Evolutionary conservation across 1,139 yeast genomes (phyloP).

Genomic region (Eremothecium gossypii): DNA sequence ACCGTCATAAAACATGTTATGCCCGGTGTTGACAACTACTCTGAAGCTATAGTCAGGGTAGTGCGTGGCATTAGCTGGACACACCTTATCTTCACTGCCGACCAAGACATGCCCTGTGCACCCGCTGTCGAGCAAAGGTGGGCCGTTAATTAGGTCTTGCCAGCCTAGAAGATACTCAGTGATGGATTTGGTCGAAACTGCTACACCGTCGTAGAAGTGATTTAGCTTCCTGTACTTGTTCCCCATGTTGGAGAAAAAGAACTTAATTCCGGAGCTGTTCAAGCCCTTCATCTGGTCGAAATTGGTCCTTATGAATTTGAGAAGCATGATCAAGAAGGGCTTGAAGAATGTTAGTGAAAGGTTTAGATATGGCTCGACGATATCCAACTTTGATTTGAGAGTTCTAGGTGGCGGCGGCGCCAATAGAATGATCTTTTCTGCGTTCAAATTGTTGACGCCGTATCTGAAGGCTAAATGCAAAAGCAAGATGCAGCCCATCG

Average conservation of each 20-base stretch:
- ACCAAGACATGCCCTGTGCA: constrained; percentile 2
- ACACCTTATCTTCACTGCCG: constrained; percentile 1
- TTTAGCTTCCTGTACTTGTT: constrained; percentile 20
- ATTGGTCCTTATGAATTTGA: constrained; percentile 12
- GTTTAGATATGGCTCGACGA: constrained; percentile 1
- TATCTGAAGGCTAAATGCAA: constrained; percentile 1
- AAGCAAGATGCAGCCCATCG: constrained; percentile 24
- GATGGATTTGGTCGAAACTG: constrained; percentile 22
- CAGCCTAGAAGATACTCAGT: constrained; percentile 27
- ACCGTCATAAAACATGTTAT: constrained; percentile 3
- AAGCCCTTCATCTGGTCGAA: constrained; percentile 28
- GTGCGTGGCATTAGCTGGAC: constrained; percentile 2
- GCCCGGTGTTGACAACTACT: constrained; percentile 2
- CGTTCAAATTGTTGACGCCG: background rate
- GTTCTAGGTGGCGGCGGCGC: constrained; percentile 21
- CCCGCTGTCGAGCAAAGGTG: background rate
- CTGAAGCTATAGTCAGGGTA: constrained; percentile 2
- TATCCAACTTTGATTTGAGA: constrained; percentile 1
- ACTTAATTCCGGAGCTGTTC: constrained; percentile 25
- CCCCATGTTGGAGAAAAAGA: constrained; percentile 18
- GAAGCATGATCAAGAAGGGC: constrained; percentile 1
- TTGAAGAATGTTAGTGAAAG: constrained; percentile 1
- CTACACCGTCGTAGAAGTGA: constrained; percentile 25
- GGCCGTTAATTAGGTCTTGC: constrained; percentile 11
- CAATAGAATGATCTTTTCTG: constrained; percentile 12